Evolutionary conservation across 768 basidiomycete genomes (phyloP).

Genomic region (Russula dissimulans): DNA sequence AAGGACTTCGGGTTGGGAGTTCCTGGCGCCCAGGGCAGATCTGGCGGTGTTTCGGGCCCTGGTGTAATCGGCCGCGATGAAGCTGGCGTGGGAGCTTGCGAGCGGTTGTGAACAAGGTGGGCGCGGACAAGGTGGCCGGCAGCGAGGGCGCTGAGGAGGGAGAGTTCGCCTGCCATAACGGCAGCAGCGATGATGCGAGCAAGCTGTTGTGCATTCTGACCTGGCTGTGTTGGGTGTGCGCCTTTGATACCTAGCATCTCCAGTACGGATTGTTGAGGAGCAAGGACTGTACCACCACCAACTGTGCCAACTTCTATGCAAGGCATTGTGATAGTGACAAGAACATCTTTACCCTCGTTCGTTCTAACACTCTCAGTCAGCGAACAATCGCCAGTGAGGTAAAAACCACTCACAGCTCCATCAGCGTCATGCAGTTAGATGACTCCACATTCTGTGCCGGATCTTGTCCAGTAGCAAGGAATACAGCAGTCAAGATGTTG

Average conservation of each 20-base stretch:
- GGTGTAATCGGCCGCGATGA: constrained; percentile 53
- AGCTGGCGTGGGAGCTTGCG: constrained; percentile 67
- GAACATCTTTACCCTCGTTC: constrained; percentile 82
- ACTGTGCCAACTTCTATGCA: constrained; percentile 98
- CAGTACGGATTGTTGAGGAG: constrained; percentile 81
- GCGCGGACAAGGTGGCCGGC: constrained; percentile 92
- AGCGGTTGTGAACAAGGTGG: constrained; percentile 88
- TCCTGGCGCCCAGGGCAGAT: constrained; percentile 16
- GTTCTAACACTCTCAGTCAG: constrained; percentile 38
- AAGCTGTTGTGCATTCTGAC: constrained; percentile 80
- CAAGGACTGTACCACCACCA: constrained; percentile 90
- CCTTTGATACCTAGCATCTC: constrained; percentile 92
- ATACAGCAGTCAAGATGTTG: constrained; percentile 93
- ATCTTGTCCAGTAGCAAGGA: constrained; percentile 95
- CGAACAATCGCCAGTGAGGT: constrained; percentile 3
- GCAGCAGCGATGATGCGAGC: constrained; percentile 85
- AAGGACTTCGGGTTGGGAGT: constrained; percentile 10
- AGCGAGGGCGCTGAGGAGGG: constrained; percentile 83
- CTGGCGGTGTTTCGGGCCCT: constrained; percentile 27
- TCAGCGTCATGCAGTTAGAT: constrained; percentile 95
- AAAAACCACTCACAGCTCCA: constrained; percentile 78
- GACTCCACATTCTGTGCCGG: constrained; percentile 99
- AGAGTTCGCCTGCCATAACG: constrained; percentile 97
- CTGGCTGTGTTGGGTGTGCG: constrained; percentile 78
- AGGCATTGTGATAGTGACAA: constrained; percentile 96